Base-by-base conservation (phyloP, 495 filamentous ascomycete genomes). In the Penicillium angulare region DNA sequence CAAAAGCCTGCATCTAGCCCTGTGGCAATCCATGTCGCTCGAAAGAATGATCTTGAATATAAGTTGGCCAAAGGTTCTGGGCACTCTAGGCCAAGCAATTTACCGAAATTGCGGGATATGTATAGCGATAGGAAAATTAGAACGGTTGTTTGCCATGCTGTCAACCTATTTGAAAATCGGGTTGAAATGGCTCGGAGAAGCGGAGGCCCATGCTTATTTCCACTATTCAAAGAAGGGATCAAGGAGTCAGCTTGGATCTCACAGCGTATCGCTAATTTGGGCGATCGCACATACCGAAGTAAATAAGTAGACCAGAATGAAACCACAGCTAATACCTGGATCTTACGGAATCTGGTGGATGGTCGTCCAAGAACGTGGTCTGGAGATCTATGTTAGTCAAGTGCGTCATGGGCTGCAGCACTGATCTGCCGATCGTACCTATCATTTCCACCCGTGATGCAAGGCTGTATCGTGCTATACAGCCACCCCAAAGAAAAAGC, bases 1-100 rank as follows among this genome's bases (percentile, higher is more conserved):
- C 93, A 98, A 67, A 96, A 98, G 0, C 93, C 93, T 8, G 93
- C 93, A 64, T 98, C 93, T 49, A 98, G 67, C 0, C 90, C 93
- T 0, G 93, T 98, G 32, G 92, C 86, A 18, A 96, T 83, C 93
- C 92, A 97, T 74, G 93, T 97, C 60, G 93, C 95, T 40, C 95
- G 86, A 70, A 97, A 98, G 72, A 95, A 98, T n/a, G 88, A 85
- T 38, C 90, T 79, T 38, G 86, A 89, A 71, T 98, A 98, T 59
- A 97, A 86, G 64, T 96, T 96, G 43, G 91, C 87, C 56, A 98
- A 76, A 17, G 93, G 93, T 50, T 98, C 93, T 12, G 93, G 93
- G 53, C 86, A 88, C 59, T 96, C 93, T 29, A 98, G 83, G 10
- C 89, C 89, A 43, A 96, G 77, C 5, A 98, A 83, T 55, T 95